A percentile compares a stretch with the other conserved stretches of the same genome.
Conservation (phyloP, 1,284 basidiomycete genomes). For the Pascua guehoae region DNA sequence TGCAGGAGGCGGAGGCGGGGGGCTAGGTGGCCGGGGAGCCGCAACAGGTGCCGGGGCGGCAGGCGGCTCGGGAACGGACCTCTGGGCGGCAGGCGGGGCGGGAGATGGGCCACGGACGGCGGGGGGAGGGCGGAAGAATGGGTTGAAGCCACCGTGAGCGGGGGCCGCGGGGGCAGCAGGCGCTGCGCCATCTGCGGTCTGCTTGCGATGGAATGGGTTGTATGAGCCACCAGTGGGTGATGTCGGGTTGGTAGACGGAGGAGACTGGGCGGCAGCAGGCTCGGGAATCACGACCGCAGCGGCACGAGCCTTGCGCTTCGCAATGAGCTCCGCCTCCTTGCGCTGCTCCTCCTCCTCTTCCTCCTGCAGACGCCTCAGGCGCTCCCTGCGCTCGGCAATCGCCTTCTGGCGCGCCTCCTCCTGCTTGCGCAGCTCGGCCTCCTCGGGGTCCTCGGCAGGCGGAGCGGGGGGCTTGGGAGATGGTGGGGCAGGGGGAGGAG, state of each 20-base stretch:
- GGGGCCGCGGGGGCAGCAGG: slow-evolving; percentile 30
- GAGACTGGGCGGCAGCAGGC: slow-evolving; percentile 14
- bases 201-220: slow-evolving; percentile 52
- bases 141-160: slow-evolving; percentile 41
- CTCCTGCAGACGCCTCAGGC: slow-evolving; percentile 64
- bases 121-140: slow-evolving; percentile 53
- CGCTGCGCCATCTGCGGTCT: slow-evolving; percentile 34
- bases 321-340: slow-evolving; percentile 61
- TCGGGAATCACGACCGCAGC: slow-evolving; percentile 8
- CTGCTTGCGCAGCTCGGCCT: slow-evolving; percentile 59
- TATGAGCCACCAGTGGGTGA: slow-evolving; percentile 29
- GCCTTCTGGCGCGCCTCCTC: slow-evolving; percentile 65
- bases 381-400: slow-evolving; percentile 62
- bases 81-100: slow-evolving; percentile 27
- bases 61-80: slow-evolving; percentile 33
- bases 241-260: slow-evolving; percentile 23
- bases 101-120: slow-evolving; percentile 20
- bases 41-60: slow-evolving; percentile 39
- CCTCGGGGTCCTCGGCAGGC: slow-evolving; percentile 59
- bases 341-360: slow-evolving; percentile 66
- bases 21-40: slow-evolving; percentile 35
- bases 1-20: slow-evolving; percentile 35
- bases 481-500: slow-evolving; percentile 42
- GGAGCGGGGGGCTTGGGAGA: slow-evolving; percentile 44
- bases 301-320: slow-evolving; percentile 30